Evolutionary conservation across 345 rosid genomes (phyloP).

Genomic region (Salix purpurea): DNA sequence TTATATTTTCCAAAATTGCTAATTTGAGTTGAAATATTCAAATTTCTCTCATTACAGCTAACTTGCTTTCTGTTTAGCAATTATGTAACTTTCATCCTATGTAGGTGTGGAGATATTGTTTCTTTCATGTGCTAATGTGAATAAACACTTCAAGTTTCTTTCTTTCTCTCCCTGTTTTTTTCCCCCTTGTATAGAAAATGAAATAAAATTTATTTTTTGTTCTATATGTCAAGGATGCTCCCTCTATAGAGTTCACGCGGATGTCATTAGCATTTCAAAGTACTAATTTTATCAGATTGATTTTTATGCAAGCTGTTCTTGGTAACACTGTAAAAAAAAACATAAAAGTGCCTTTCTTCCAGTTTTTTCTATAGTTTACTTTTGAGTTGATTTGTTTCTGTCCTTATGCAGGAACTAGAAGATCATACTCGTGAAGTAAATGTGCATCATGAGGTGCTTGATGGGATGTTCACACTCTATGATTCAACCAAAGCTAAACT

Average conservation of each 20-base stretch:
- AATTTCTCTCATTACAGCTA: background rate
- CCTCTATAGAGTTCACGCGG: background rate
- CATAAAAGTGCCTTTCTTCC: background rate
- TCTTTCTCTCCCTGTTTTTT: background rate
- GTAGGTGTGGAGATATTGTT: background rate
- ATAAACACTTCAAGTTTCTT: background rate
- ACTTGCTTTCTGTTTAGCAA: background rate
- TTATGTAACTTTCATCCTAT: background rate
- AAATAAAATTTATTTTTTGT: background rate
- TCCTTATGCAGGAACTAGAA: conserved; percentile 69
- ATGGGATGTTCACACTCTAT: conserved; percentile 85
- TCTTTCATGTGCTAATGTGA: background rate
- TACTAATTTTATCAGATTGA: background rate
- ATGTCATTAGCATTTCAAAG: background rate
- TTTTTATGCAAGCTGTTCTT: background rate
- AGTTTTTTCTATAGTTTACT: background rate
- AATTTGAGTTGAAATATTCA: background rate
- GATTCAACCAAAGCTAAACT: conserved; percentile 74
- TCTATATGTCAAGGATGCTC: background rate
- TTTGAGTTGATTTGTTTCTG: conserved; percentile 2
- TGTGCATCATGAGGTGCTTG: conserved; percentile 73
- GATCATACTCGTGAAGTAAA: conserved; percentile 72
- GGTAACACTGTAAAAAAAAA: background rate
- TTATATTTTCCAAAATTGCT: background rate
- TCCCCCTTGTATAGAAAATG: background rate